These are phyloP conservation scores for Alloteropsis semialata DNA, from an alignment of 176 grass and related monocot species.

Conservation along the genomic window DNA sequence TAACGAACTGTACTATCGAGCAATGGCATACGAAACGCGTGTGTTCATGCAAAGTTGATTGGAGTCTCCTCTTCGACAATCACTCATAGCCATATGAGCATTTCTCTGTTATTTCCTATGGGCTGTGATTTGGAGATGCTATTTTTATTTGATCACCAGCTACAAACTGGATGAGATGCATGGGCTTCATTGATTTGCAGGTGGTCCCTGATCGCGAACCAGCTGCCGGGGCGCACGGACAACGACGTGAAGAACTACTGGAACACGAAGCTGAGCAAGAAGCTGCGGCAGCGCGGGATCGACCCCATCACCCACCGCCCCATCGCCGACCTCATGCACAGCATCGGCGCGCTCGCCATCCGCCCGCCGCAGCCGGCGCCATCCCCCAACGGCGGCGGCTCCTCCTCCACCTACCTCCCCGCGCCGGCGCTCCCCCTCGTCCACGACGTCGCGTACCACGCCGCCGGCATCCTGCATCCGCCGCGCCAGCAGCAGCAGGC, in stretches of 20 bases:
- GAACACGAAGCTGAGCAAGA: constrained; percentile 99
- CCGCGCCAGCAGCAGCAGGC: constrained; percentile 13
- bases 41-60: neutral
- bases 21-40: neutral
- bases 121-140: neutral
- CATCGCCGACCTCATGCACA: constrained; percentile 76
- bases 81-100: neutral
- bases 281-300: constrained; percentile 83
- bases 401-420: constrained; percentile 31
- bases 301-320: constrained; percentile 97
- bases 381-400: neutral
- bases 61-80: neutral
- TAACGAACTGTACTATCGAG: constrained; percentile 13
- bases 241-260: constrained; percentile 99
- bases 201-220: constrained; percentile 94
- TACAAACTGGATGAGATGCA: neutral
- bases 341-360: constrained; percentile 52
- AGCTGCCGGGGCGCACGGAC: constrained; percentile 89
- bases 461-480: neutral
- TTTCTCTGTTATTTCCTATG: neutral
- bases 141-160: neutral
- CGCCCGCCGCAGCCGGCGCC: constrained; percentile 1
- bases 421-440: constrained; percentile 30
- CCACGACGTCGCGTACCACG: constrained; percentile 47
- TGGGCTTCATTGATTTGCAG: constrained; percentile 27